Conservation (phyloP, 768 basidiomycete species). For the Pleurotus giganteus region DNA sequence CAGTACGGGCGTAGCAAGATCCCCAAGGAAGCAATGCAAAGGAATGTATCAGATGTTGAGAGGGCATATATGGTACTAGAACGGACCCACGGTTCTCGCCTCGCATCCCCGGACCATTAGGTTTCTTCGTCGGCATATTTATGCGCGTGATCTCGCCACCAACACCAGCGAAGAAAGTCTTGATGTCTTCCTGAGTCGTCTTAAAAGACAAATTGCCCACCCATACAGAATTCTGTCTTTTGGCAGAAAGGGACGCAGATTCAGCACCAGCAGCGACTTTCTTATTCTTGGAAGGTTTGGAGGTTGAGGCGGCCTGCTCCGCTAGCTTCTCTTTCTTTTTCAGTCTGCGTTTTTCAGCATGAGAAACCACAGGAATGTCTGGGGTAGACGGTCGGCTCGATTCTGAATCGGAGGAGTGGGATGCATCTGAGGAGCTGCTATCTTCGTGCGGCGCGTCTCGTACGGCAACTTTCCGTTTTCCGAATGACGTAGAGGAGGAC, state of each 20-base stretch:
- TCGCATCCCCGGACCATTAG: constrained; percentile 42
- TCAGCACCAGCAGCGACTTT: constrained; percentile 29
- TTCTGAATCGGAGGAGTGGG: constrained; percentile 21
- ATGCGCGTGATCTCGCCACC: constrained; percentile 77
- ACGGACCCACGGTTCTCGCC: constrained; percentile 80
- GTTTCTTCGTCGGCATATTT: constrained; percentile 80
- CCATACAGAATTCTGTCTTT: constrained; percentile 89
- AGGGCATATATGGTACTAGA: constrained; percentile 14
- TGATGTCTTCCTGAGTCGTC: constrained; percentile 75
- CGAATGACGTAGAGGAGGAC: background rate
- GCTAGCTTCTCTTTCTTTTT: constrained; percentile 43
- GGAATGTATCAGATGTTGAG: constrained; percentile 6
- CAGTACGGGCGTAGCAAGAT: background rate
- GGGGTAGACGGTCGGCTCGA: constrained; percentile 9
- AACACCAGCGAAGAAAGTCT: constrained; percentile 55
- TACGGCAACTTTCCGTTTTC: background rate
- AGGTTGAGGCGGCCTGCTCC: constrained; percentile 24
- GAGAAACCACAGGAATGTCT: constrained; percentile 62
- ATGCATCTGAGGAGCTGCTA: background rate
- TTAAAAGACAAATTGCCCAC: constrained; percentile 93
- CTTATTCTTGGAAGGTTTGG: constrained; percentile 48
- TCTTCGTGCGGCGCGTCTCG: background rate
- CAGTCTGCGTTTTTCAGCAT: constrained; percentile 67
- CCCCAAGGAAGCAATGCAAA: background rate
- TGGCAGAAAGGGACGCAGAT: constrained; percentile 29